Evolutionary conservation across 192 early-diverging fungal genomes (phyloP).

Genomic region (Podila minutissima): DNA sequence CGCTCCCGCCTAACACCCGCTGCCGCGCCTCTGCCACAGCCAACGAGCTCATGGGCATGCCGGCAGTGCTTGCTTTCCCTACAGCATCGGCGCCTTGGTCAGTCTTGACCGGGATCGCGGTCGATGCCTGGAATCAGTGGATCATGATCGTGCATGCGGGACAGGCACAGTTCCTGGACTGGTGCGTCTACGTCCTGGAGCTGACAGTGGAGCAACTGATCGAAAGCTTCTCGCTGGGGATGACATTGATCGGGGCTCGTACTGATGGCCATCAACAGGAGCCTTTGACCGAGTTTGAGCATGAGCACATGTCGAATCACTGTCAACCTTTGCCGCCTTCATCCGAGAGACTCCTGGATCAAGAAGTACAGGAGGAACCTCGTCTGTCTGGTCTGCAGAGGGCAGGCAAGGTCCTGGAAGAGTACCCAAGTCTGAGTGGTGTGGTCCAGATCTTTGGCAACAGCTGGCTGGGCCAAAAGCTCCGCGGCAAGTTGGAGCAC

Average conservation of each 20-base stretch:
- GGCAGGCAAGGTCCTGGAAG: slow-evolving; percentile 18
- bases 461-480: slow-evolving; percentile 35
- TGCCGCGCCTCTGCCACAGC: slow-evolving; percentile 1
- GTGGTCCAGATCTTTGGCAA: slow-evolving; percentile 18
- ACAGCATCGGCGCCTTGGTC: slow-evolving; percentile 10
- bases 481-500: slow-evolving; percentile 23
- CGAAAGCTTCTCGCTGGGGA: slow-evolving; percentile 28
- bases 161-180: slow-evolving; percentile 39
- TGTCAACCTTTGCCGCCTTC: neutral
- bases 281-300: neutral
- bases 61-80: slow-evolving; percentile 18
- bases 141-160: slow-evolving; percentile 37
- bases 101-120: slow-evolving; percentile 13
- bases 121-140: slow-evolving; percentile 47
- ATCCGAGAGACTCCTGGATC: neutral
- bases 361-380: neutral
- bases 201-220: slow-evolving; percentile 31
- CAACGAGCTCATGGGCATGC: slow-evolving; percentile 11
- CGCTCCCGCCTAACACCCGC: slow-evolving; percentile 2
- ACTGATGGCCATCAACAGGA: neutral
- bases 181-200: slow-evolving; percentile 42
- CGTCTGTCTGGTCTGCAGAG: slow-evolving; percentile 24
- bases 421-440: slow-evolving; percentile 23
- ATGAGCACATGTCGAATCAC: neutral
- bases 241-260: slow-evolving; percentile 21